A percentile compares a stretch with the other conserved stretches of the same genome.
Conservation (phyloP, 2,329 filamentous ascomycete species). For the Cladosporium sp. region DNA sequence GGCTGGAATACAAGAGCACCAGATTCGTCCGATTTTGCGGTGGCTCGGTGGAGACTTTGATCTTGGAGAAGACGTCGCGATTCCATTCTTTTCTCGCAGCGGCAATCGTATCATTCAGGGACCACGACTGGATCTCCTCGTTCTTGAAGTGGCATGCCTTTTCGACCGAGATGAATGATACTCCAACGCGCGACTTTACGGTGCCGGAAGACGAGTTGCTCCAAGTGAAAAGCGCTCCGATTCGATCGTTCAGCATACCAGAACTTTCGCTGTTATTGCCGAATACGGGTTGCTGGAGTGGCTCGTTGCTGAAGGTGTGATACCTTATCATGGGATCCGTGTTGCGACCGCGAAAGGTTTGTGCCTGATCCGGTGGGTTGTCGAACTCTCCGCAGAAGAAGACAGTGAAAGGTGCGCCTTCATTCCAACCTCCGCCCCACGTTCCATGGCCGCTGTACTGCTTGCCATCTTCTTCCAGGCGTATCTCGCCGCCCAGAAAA, state of each 20-base stretch:
- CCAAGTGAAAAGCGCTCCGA: constrained; percentile 49
- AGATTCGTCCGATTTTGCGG: constrained; percentile 46
- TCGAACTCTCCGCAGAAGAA: constrained; percentile 60
- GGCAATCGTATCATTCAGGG: constrained; percentile 23
- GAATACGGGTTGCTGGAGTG: constrained; percentile 33
- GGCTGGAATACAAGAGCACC: constrained; percentile 57
- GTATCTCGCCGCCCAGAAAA: constrained; percentile 54
- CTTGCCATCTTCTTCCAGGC: constrained; percentile 41
- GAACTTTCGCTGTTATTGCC: constrained; percentile 26
- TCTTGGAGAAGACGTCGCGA: constrained; percentile 54
- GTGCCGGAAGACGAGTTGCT: constrained; percentile 26
- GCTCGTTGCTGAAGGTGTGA: constrained; percentile 20
- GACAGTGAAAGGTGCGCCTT: constrained; percentile 52
- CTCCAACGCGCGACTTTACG: constrained; percentile 52
- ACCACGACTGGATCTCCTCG: constrained; percentile 46
- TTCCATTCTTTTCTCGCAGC: constrained; percentile 53
- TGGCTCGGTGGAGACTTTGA: constrained; percentile 52
- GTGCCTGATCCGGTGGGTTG: constrained; percentile 26
- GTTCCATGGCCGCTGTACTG: constrained; percentile 53
- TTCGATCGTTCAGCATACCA: constrained; percentile 37
- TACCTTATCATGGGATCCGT: constrained; percentile 21
- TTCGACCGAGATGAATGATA: constrained; percentile 59
- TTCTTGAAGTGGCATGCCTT: constrained; percentile 57
- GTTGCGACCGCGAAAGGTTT: constrained; percentile 29
- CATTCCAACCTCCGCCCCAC: constrained; percentile 61